Base-by-base conservation (phyloP, 257 asterid species). In the Thymus mandschuricus region DNA sequence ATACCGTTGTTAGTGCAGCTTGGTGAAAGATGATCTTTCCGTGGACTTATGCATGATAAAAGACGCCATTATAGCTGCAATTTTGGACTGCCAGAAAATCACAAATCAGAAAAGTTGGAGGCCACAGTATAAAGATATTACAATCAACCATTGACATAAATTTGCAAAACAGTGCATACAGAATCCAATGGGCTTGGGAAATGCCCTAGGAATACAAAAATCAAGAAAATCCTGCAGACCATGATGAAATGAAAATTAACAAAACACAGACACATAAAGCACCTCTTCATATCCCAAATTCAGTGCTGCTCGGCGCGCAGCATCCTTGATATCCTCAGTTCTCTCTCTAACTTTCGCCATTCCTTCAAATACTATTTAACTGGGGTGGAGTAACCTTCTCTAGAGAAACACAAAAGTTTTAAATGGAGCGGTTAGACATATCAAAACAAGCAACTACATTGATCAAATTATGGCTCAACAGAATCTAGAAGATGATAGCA, bases 261-360 rank as follows among this genome's bases (percentile, higher is more conserved):
- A 33, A 69, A 56, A 27, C 10, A 13, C 1, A 55, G 49, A 69
- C 1, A 76, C 13, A 57, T 54, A 68, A 63, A 64, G 44, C 44
- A 84, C 99, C 97, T 95, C 99, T 50, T 81, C 71, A 45, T 81
- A 84, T 71, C 86, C 96, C 88, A 85, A 78, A 82, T 92, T 86
- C 68, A 92, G 45, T 10, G 98, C 98, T 27, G 95, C 84, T 64
- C 94, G 82, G 55, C 82, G 95, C 2, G 86, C 93, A 64, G 92
- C 86, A 82, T 94, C 96, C 85, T 81, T 91, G 74, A 94, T 86
- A 82, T 94, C 99, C 85, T 91, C 99, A n/a, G 92, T 86, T 81
- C 92, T 86, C 65, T 94, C 97, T 71, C 89, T 87, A 72, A 75
- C 81, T 81, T 81, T 89, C 8, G 90, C 85, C 97, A 94, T 92